Percentiles rank a stretch among this genome's conserved stretches.
Evolutionary conservation across 2,329 filamentous ascomycete genomes (phyloP).

Genomic region (Raffaelea albimanens): DNA sequence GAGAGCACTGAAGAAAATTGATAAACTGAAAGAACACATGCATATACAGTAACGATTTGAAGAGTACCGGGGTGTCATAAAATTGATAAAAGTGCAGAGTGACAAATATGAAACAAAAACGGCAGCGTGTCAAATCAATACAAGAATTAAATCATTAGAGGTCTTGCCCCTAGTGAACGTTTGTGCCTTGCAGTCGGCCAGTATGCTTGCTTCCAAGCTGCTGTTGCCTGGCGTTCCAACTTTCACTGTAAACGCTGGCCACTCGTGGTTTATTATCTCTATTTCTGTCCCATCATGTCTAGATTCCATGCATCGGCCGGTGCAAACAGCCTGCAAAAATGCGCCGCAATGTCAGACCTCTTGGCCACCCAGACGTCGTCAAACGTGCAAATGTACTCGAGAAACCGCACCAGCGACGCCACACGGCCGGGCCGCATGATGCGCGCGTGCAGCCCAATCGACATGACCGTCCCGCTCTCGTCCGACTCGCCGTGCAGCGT

Average conservation of each 20-base stretch:
- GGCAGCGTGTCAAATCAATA: no score
- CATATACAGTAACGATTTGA: background rate
- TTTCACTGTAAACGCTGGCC: no score
- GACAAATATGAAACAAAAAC: background rate
- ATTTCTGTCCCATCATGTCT: no score
- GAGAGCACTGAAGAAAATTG: background rate
- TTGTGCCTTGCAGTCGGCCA: no score
- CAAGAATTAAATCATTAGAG: no score
- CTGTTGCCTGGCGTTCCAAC: no score
- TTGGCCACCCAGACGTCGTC: slow-evolving; percentile 7
- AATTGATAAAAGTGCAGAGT: background rate
- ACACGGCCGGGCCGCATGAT: slow-evolving; percentile 8
- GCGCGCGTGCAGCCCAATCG: slow-evolving; percentile 7
- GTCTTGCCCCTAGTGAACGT: no score
- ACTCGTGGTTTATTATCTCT: no score
- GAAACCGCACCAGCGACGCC: slow-evolving; percentile 6
- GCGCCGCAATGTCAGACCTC: slow-evolving; percentile 5
- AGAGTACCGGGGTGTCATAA: no score
- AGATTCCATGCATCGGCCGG: slow-evolving; percentile 5
- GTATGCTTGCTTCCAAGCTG: no score
- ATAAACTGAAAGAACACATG: background rate
- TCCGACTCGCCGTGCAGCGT: slow-evolving; percentile 6
- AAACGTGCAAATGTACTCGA: slow-evolving; percentile 3
- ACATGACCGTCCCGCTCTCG: slow-evolving; percentile 7
- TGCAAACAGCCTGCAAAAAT: slow-evolving; percentile 4